These are phyloP conservation scores for Euphorbia schlechtendalii DNA, from an alignment of 441 rosid genomes.

Conservation along the genomic window DNA sequence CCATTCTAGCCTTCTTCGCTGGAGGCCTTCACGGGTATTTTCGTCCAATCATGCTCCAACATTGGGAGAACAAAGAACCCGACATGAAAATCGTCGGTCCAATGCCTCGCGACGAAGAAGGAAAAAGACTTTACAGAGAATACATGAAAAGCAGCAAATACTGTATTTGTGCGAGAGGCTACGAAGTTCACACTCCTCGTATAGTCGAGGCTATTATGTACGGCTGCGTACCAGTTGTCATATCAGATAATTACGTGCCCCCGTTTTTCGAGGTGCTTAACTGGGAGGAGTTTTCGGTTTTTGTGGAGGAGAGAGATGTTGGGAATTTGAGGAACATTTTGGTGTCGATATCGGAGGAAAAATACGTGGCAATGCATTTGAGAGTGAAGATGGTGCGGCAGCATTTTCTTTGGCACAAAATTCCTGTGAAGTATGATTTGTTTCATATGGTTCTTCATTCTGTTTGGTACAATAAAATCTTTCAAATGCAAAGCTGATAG, in stretches of 20 bases:
- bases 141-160: conserved; percentile 85
- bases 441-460: conserved; percentile 73
- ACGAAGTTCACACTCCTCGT: conserved; percentile 84
- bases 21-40: conserved; percentile 88
- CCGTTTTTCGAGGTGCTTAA: conserved; percentile 74
- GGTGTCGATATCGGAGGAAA: conserved; percentile 54
- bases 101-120: conserved; percentile 52
- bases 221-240: conserved; percentile 82
- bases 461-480: conserved; percentile 54
- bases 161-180: conserved; percentile 83
- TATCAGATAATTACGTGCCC: conserved; percentile 84
- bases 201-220: conserved; percentile 67
- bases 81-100: conserved; percentile 85
- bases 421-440: conserved; percentile 50
- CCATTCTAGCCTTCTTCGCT: conserved; percentile 76
- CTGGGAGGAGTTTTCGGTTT: conserved; percentile 76
- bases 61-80: conserved; percentile 67
- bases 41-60: conserved; percentile 46
- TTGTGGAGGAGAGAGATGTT: conserved; percentile 63
- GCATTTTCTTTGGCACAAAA: conserved; percentile 73
- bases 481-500: conserved; percentile 34
- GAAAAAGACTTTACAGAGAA: conserved; percentile 59
- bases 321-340: conserved; percentile 62
- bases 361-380: conserved; percentile 45
- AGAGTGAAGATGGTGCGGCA: conserved; percentile 48